Base-by-base conservation (phyloP, 768 basidiomycete species). In the Floccularia luteovirens region DNA sequence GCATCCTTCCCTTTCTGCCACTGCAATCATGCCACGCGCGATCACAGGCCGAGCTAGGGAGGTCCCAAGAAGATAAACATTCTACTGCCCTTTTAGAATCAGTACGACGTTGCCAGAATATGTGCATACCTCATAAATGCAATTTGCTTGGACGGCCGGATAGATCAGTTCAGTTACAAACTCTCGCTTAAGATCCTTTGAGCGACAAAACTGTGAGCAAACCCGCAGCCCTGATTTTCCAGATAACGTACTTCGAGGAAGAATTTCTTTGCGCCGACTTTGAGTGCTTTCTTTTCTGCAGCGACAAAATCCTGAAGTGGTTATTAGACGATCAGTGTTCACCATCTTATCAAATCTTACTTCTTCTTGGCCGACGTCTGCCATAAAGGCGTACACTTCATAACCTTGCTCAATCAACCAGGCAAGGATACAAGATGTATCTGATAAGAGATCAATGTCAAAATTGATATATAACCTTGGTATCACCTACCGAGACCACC, bases 351-450 rank as follows among this genome's bases (percentile, higher is more conserved):
- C 20, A 12, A 34, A 21, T 48, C 63, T 22, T 38, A 80, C 88
- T 71, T 91, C 89, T 61, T 91, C 89, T 52, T 91, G 89, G 10
- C 89, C 90, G 41, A 94, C 85, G 65, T 93, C 89, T 10, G 90
- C 90, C 88, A 94, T 92, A 76, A 93, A 98, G 17, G 92, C 90
- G 51, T 85, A 79, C 48, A 97, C 94, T 57, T 98, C 89, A 65
- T 98, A 99, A 43, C 90, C 92, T 60, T 97, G 74, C 60, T 99
- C 96, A 62, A 98, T 91, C 64, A 99, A 72, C 94, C 94, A 99
- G 38, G 90, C 90, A 52, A 98, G 83, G 67, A 99, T 99, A 66
- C 94, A 98, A 25, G 94, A 97, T 16, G 96, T 99, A 64, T 99
- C 96, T 93, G 21, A 36, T 36, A 37, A 46, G 24, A 41, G 39